A percentile compares a stretch with the other conserved stretches of the same genome.
phyloP scores from a whole-genome alignment of 129 eudicot species.

The Chrysanthemum seticuspe region DNA sequence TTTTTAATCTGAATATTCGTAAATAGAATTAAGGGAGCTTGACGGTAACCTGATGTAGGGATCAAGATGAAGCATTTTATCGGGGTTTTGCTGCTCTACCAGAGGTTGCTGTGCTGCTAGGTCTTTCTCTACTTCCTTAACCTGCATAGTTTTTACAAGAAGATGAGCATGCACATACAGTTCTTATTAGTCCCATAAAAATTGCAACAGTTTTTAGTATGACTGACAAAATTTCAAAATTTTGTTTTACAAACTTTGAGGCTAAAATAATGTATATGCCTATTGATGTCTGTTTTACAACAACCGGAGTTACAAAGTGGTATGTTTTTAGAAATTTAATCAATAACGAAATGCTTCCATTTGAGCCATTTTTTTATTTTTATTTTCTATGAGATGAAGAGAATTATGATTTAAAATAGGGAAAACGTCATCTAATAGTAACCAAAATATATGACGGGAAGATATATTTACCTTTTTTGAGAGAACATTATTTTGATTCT shows the following conservation, averaged over 20 bases:
- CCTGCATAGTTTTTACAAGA: slow-evolving; percentile 26
- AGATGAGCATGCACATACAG: neutral
- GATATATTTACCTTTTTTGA: slow-evolving; percentile 46
- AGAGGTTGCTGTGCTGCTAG: slow-evolving; percentile 23
- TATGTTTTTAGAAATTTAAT: no score
- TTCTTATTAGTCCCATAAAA: neutral
- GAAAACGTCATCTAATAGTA: no score
- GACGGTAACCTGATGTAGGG: slow-evolving; percentile 39
- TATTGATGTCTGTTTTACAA: neutral
- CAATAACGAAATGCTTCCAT: no score
- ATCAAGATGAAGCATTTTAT: slow-evolving; percentile 26
- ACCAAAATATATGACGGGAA: no score
- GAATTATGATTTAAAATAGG: no score
- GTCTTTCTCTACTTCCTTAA: slow-evolving; percentile 52
- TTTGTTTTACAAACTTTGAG: no score
- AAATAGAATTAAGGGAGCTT: neutral
- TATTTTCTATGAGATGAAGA: neutral
- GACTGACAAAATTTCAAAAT: no score
- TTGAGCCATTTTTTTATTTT: no score
- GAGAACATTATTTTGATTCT: slow-evolving; percentile 56
- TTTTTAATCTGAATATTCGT: no score
- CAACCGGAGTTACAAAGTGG: neutral
- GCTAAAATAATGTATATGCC: neutral
- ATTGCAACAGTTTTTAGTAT: no score
- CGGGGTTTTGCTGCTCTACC: slow-evolving; percentile 32